Evolutionary conservation across 805 yeast species (phyloP).

Genomic region (Metschnikowia borealis): DNA sequence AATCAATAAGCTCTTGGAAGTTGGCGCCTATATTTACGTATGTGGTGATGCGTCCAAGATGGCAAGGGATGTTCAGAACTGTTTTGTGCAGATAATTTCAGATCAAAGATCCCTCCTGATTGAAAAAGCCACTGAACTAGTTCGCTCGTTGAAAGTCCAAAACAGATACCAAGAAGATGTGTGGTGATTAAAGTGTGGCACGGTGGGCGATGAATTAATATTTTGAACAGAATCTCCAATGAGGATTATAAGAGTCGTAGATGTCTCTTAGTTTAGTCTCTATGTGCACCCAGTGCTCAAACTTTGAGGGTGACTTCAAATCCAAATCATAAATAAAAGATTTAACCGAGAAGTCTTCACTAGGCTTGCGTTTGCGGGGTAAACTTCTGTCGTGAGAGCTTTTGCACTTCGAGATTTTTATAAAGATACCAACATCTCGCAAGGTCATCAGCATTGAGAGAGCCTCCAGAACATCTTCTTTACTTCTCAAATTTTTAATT

Average conservation of each 20-base stretch:
- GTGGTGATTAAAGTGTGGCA: constrained; percentile 51
- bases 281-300: constrained; percentile 42
- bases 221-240: constrained; percentile 6
- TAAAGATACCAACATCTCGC: constrained; percentile 54
- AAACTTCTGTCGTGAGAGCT: not conserved
- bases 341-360: constrained; percentile 18
- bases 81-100: constrained; percentile 61
- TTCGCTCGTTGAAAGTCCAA: constrained; percentile 74
- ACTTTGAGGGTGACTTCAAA: constrained; percentile 42
- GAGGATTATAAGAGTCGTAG: constrained; percentile 5
- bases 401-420: constrained; percentile 25
- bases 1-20: constrained; percentile 49
- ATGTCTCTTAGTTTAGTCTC: constrained; percentile 30
- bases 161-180: constrained; percentile 97
- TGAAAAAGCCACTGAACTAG: constrained; percentile 69
- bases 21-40: constrained; percentile 86
- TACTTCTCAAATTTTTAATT: constrained; percentile 27
- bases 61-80: constrained; percentile 88
- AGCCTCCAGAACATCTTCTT: constrained; percentile 36
- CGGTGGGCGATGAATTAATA: not conserved
- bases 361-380: not conserved
- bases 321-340: constrained; percentile 47
- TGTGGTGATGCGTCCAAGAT: constrained; percentile 96
- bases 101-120: constrained; percentile 58
- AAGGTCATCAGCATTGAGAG: constrained; percentile 47